Percentiles rank a stretch among this genome's conserved stretches.
phyloP scores from a whole-genome alignment of 257 asterid genomes.

The Petunia axillaris region DNA sequence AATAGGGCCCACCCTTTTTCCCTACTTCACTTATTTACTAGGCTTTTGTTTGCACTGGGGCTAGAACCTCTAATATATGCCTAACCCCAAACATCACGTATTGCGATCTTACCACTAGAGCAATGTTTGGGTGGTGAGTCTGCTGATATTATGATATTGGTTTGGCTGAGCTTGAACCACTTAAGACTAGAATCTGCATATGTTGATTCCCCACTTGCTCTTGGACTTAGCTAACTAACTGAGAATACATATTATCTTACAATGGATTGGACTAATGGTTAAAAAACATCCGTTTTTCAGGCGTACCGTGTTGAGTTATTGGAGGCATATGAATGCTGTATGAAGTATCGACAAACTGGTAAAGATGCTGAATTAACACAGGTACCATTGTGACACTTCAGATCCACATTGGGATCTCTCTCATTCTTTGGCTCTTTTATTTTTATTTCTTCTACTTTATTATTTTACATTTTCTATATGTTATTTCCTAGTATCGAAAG shows the following conservation, averaged over 20 bases:
- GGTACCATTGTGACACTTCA: slow-evolving; percentile 48
- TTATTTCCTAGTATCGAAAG: slow-evolving; percentile 7
- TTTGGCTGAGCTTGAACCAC: slow-evolving; percentile 6
- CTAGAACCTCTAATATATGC: no score
- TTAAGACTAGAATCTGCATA: not conserved
- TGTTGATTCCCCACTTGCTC: not conserved
- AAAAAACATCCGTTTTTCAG: slow-evolving; percentile 40
- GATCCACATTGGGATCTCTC: slow-evolving; percentile 1
- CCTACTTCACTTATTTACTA: no score
- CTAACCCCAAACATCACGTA: no score
- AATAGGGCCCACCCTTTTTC: no score
- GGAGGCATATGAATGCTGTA: slow-evolving; percentile 95
- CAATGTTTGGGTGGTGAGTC: no score
- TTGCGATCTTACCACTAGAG: no score
- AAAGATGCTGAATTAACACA: slow-evolving; percentile 96
- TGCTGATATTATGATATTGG: not conserved
- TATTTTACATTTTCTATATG: slow-evolving; percentile 16
- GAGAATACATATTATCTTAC: not conserved
- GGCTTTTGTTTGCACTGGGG: no score
- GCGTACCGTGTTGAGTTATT: slow-evolving; percentile 81
- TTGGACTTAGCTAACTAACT: not conserved
- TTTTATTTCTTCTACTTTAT: not conserved
- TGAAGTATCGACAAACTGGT: slow-evolving; percentile 79
- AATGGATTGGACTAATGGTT: slow-evolving; percentile 8
- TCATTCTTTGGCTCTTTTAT: not conserved